Evolutionary conservation across 164 flowering plant genomes (phyloP).

Genomic region (Buxus sempervirens): DNA sequence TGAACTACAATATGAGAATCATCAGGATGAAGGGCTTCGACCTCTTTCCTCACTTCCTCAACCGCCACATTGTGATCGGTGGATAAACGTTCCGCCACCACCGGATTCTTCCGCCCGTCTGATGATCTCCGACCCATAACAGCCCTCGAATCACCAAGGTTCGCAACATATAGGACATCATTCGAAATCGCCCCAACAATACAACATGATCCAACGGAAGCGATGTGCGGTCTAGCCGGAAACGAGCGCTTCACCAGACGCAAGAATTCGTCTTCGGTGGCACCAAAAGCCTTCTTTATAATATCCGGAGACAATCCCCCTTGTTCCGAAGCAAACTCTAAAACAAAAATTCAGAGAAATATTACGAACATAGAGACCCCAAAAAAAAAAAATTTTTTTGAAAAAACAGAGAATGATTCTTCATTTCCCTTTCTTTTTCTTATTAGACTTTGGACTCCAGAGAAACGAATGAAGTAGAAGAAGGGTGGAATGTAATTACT

Average conservation of each 20-base stretch:
- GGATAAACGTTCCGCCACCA: slow-evolving; percentile 60
- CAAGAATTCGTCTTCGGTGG: slow-evolving; percentile 39
- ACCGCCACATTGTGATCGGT: slow-evolving; percentile 84
- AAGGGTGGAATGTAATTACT: slow-evolving; percentile 7
- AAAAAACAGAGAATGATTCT: too few relatives aligned
- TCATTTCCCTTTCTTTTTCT: too few relatives aligned
- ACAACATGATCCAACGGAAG: slow-evolving; percentile 48
- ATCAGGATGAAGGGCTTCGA: slow-evolving; percentile 83
- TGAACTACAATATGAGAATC: slow-evolving; percentile 77
- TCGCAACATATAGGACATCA: slow-evolving; percentile 39
- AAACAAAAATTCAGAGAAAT: neutral
- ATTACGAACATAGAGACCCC: too few relatives aligned
- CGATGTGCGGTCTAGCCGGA: slow-evolving; percentile 36
- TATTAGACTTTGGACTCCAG: too few relatives aligned
- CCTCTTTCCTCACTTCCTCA: slow-evolving; percentile 77
- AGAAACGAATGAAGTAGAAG: neutral
- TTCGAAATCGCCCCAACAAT: slow-evolving; percentile 39
- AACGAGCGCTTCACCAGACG: slow-evolving; percentile 36
- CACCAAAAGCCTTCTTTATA: slow-evolving; percentile 39
- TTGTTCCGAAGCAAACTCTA: slow-evolving; percentile 37
- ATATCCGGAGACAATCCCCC: slow-evolving; percentile 43
- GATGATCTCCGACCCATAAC: slow-evolving; percentile 32
- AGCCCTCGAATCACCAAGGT: slow-evolving; percentile 46
- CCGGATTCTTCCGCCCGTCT: slow-evolving; percentile 14
- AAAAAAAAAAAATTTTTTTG: neutral